Percentiles rank a stretch among this genome's conserved stretches.
Conservation (phyloP, 495 filamentous ascomycete genomes). For the Xylaria palmicola region DNA sequence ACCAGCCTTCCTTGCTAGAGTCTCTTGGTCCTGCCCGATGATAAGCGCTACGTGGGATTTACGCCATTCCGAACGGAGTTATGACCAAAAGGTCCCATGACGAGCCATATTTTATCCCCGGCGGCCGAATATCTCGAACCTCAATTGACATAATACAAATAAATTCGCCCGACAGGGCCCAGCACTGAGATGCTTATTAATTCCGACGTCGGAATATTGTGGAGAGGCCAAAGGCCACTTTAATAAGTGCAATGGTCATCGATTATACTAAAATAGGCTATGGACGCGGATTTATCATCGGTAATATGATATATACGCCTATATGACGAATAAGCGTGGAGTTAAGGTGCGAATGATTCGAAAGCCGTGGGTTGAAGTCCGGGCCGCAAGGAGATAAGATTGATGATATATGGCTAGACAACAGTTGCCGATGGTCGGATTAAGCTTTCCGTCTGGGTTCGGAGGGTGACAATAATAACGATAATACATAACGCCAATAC, state of each 20-base stretch:
- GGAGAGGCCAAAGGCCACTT: neutral
- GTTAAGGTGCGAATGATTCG: neutral
- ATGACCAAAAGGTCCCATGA: neutral
- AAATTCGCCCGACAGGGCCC: neutral
- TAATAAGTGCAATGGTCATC: neutral
- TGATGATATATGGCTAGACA: too few species aligned
- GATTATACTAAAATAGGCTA: neutral
- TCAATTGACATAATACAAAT: neutral
- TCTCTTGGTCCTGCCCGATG: too few species aligned
- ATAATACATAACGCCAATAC: too few species aligned
- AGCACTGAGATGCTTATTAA: neutral
- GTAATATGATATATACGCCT: neutral
- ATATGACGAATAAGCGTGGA: slow-evolving; percentile 1
- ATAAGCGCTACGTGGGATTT: too few species aligned
- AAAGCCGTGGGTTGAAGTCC: neutral
- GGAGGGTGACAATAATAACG: too few species aligned
- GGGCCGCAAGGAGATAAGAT: too few species aligned
- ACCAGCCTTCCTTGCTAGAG: too few species aligned
- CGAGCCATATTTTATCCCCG: neutral
- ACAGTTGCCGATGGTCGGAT: too few species aligned
- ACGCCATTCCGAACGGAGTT: neutral
- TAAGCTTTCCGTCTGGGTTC: too few species aligned
- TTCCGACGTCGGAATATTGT: neutral
- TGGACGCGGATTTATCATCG: neutral
- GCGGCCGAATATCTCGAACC: neutral